These are phyloP conservation scores for Eucalyptus cloeziana DNA, from an alignment of 345 rosid genomes.

Conservation along the genomic window DNA sequence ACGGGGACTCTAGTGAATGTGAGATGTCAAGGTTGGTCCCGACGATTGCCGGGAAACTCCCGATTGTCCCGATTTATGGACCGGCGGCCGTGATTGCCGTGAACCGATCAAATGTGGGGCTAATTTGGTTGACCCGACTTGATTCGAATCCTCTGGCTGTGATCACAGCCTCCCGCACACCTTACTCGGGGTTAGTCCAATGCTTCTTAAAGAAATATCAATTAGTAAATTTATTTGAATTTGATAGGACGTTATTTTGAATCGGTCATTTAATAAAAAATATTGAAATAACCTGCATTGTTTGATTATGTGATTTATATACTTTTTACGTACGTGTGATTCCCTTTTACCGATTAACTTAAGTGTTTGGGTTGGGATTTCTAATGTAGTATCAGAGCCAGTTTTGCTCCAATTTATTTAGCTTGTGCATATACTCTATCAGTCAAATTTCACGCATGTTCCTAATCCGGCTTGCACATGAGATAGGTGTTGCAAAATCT, in stretches of 20 bases:
- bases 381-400: fast-evolving
- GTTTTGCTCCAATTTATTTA: neutral
- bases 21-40: conserved; percentile 26
- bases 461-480: neutral
- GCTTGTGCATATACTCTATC: fast-evolving
- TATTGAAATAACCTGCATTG: neutral
- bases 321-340: too few relatives aligned
- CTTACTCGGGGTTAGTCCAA: conserved; percentile 11
- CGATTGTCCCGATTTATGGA: conserved; percentile 24
- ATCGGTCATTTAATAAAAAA: neutral
- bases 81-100: conserved; percentile 27
- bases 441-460: neutral
- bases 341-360: neutral
- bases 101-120: conserved; percentile 7
- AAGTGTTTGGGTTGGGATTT: neutral
- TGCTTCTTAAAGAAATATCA: neutral
- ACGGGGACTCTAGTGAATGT: conserved; percentile 2
- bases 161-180: conserved; percentile 29
- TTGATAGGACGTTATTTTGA: neutral
- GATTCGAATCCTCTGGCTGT: conserved; percentile 12
- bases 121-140: conserved; percentile 20
- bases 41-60: conserved; percentile 10
- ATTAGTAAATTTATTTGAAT: neutral
- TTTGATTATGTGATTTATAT: neutral
- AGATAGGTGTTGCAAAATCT: neutral